Base-by-base conservation (phyloP, 192 early-diverging fungal genomes). In the Backusella macrospora region DNA sequence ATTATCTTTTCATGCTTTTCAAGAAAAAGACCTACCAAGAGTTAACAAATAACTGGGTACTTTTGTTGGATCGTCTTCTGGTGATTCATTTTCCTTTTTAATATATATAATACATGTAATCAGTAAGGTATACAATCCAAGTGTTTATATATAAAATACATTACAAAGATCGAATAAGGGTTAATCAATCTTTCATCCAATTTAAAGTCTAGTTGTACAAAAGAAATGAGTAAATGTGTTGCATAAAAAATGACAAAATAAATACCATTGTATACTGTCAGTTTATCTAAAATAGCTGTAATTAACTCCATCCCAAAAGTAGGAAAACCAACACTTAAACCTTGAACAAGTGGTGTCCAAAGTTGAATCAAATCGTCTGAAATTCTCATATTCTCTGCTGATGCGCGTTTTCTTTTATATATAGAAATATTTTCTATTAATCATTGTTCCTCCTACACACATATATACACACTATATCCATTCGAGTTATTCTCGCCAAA, bases 21-120 rank as follows among this genome's bases (percentile, higher is more conserved):
- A 21, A 21, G 18, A 47, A 68, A 18, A 62, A 18, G 14, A 62
- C 68, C 74, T 78, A 83, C 80, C 65, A 48, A 90, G 71, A 10
- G 84, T 89, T 1, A 84, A 76, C 7, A 86, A 77, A 67, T 89
- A 84, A 64, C 85, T 85, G 4, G 81, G 66, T 46, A 46, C 45
- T 40, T 75, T 75, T 26, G 29, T 38, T 40, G 55, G 6, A 5
- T 76, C 75, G 78, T 82, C 40, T 72, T 68, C 5, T 39, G 64
- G 37, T 12, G 44, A 9, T 18, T 68, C 10, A 9, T 18, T 59
- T 13, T 69, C 37, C 18, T 6, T 26, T 34, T 26, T 23, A 34
- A 14, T 64, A 8, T 64, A 8, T 29, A 64, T 64, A 8, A 8
- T 29, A 21, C 8, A 29, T 14, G 6, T 14, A 23, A 23, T 64